A percentile compares a stretch with the other conserved stretches of the same genome.
phyloP scores from a whole-genome alignment of 345 rosid genomes.

The Populus euphratica region DNA sequence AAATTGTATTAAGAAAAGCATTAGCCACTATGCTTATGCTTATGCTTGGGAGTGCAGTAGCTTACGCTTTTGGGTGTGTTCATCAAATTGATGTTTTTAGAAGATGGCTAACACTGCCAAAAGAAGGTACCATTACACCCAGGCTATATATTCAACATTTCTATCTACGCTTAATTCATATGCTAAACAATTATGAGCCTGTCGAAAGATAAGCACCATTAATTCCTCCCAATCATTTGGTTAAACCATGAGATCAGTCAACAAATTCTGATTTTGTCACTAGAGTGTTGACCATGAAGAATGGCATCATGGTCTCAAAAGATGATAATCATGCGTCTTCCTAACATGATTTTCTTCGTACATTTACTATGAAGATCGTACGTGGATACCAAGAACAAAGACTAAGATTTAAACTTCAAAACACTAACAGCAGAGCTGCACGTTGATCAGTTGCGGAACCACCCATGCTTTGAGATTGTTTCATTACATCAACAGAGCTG shows the following conservation, averaged over 20 bases:
- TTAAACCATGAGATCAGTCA: not conserved
- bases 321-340: not conserved
- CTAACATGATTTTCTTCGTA: not conserved
- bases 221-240: not conserved
- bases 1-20: no score
- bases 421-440: not conserved
- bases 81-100: no score
- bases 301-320: not conserved
- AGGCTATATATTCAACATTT: no score
- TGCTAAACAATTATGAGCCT: no score
- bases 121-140: no score
- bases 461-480: constrained; percentile 1
- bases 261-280: not conserved
- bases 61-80: no score
- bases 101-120: no score
- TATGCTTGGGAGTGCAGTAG: no score
- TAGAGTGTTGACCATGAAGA: not conserved
- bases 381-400: not conserved
- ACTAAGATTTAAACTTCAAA: not conserved
- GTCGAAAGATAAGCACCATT: not conserved
- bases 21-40: no score
- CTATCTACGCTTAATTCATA: no score
- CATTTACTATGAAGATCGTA: not conserved
- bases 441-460: not conserved
- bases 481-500: not conserved